These are phyloP conservation scores for Pisolithus microcarpus DNA, from an alignment of 768 basidiomycete species.

Conservation along the genomic window DNA sequence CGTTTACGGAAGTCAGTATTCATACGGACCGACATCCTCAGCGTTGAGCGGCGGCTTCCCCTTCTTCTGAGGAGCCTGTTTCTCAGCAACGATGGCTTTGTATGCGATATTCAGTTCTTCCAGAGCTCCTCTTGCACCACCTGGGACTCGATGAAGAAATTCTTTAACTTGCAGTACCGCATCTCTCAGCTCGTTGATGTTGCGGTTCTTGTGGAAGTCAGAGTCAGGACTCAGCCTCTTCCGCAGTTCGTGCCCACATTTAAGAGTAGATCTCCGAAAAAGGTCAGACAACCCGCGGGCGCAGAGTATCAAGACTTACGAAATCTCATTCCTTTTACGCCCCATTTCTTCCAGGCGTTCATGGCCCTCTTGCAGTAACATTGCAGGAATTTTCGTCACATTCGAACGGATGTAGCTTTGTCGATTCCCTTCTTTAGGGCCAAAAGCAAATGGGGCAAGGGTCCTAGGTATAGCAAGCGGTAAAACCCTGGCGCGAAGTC, in stretches of 20 bases:
- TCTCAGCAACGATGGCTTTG: slow-evolving; percentile 11
- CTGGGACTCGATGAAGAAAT: too few species aligned
- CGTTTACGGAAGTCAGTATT: too few species aligned
- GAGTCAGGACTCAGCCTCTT: too few species aligned
- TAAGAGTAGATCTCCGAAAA: slow-evolving; percentile 10
- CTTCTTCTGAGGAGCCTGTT: too few species aligned
- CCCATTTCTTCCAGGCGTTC: slow-evolving; percentile 30
- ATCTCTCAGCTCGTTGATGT: too few species aligned
- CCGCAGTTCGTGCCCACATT: too few species aligned
- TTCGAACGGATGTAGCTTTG: slow-evolving; percentile 24
- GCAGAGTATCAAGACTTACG: slow-evolving; percentile 3
- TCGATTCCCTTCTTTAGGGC: slow-evolving; percentile 32
- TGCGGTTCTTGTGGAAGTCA: too few species aligned
- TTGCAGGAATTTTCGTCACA: slow-evolving; percentile 20
- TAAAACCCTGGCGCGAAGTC: slow-evolving; percentile 28
- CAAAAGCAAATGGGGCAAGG: slow-evolving; percentile 35
- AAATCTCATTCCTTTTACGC: slow-evolving; percentile 6
- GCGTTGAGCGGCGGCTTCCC: too few species aligned
- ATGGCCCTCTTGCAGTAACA: slow-evolving; percentile 22
- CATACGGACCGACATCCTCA: too few species aligned
- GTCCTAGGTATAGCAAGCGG: slow-evolving; percentile 29
- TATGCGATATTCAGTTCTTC: too few species aligned
- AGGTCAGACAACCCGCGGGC: not conserved
- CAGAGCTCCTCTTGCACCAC: too few species aligned
- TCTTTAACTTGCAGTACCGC: too few species aligned